A percentile compares a stretch with the other conserved stretches of the same genome.
Conservation (phyloP, 163 green algal genomes). For the Chlamydomonas reinhardtii region DNA sequence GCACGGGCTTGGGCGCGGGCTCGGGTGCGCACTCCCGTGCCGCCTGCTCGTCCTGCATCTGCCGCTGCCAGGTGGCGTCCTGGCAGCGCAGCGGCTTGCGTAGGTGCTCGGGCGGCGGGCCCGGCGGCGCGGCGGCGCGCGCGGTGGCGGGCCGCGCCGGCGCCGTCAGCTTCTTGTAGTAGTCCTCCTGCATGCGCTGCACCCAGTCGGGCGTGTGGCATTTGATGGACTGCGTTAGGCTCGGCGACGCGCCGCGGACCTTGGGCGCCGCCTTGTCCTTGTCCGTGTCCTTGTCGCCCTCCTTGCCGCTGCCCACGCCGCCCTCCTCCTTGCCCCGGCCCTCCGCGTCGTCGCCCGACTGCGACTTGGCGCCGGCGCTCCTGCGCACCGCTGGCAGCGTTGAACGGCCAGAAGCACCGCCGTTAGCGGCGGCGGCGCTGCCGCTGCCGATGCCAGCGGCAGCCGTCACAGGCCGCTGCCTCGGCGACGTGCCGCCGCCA, state of each 20-base stretch:
- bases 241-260: not conserved
- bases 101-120: conserved; percentile 18
- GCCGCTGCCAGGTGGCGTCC: not conserved
- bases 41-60: not conserved
- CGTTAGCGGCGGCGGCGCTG: not conserved
- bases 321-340: too few relatives aligned
- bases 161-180: conserved; percentile 35
- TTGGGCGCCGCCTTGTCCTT: not conserved
- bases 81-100: not conserved
- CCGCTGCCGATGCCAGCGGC: too few relatives aligned
- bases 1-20: not conserved
- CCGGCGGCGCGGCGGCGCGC: not conserved
- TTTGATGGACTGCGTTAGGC: conserved; percentile 2
- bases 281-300: not conserved
- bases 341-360: not conserved
- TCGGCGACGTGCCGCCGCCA: not conserved
- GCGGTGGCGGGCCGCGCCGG: conserved; percentile 1
- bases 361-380: not conserved
- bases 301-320: not conserved
- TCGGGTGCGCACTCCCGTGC: conserved; percentile 10
- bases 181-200: conserved; percentile 40
- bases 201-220: conserved; percentile 41
- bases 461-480: not conserved
- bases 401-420: not conserved
- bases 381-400: not conserved